Base-by-base conservation (phyloP, 225 moss, liverwort and hornwort species). In the Takakia lepidozioides region DNA sequence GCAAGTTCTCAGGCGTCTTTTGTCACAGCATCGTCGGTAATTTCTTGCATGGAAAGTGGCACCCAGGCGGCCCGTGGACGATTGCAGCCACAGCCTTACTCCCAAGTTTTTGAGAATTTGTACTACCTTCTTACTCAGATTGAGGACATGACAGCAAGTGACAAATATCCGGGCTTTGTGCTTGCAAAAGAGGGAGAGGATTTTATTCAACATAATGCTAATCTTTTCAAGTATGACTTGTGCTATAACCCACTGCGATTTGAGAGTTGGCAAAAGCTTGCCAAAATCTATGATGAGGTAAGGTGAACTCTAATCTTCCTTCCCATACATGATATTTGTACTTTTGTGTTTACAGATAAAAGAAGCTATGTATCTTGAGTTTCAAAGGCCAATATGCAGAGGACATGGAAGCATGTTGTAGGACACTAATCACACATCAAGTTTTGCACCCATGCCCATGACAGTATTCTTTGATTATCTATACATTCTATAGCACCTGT, bases 131-230 rank as follows among this genome's bases (percentile, higher is more conserved):
- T 95, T 46, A 84, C 86, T 65, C 89, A 95, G 70, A 66, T 95
- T 51, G 93, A 95, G 64, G 93, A 95, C 56, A 86, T 82, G 61
- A 95, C 79, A 75, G 93, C 86, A 32, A 86, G 89, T 75, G 93
- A 95, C 19, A 95, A 90, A 64, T 95, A 83, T 86, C 81, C 89
- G 42, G 93, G 93, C 28, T 95, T 86, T 67, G 89, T 95, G 59
- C 93, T 90, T 29, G 87, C 89, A 3, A 87, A 77, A 57, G 93
- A 95, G 66, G 93, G 93, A 20, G 93, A 90, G 72, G 89, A 90
- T 59, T 95, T 90, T 68, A 86, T 95, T 16, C 80, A 84, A 59
- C 86, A 86, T 27, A 95, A 89, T 67, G 76, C 90, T 47, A 90
- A 73, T 58, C 79, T 87, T 39, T 76, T 87, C 38, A 89, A 89